Conservation (phyloP, 768 basidiomycete species). For the Amyloporia xantha region DNA sequence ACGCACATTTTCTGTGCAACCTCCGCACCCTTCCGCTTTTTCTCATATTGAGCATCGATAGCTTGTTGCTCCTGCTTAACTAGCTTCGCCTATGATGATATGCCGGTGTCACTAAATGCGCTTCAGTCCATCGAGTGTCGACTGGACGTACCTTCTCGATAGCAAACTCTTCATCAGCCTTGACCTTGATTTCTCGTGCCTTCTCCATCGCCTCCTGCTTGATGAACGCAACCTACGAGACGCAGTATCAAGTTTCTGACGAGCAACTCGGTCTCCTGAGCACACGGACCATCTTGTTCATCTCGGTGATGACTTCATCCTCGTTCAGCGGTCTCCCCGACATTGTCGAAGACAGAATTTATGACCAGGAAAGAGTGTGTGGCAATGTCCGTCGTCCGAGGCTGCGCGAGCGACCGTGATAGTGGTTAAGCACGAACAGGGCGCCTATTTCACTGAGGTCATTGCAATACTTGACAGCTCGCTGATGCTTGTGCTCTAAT, state of each 20-base stretch:
- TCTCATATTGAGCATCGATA: constrained; percentile 91
- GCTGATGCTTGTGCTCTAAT: no score
- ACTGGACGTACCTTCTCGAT: constrained; percentile 86
- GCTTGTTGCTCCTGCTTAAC: constrained; percentile 94
- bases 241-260: background rate
- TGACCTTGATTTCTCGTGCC: constrained; percentile 92
- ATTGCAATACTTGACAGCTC: no score
- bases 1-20: constrained; percentile 93
- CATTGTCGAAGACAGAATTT: constrained; percentile 31
- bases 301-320: constrained; percentile 91
- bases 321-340: constrained; percentile 81
- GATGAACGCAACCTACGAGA: constrained; percentile 85
- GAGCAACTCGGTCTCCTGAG: constrained; percentile 2
- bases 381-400: no score
- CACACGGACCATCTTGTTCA: constrained; percentile 93
- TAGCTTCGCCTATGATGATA: constrained; percentile 73
- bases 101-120: background rate
- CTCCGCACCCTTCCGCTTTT: constrained; percentile 92
- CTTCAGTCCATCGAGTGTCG: no score
- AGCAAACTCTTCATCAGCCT: constrained; percentile 98
- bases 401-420: no score
- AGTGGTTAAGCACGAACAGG: no score
- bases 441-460: no score
- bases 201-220: constrained; percentile 98
- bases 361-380: no score